A percentile compares a stretch with the other conserved stretches of the same genome.
Evolutionary conservation across 352 stramenopile genomes (phyloP).

Genomic region (Phytophthora hybrid): DNA sequence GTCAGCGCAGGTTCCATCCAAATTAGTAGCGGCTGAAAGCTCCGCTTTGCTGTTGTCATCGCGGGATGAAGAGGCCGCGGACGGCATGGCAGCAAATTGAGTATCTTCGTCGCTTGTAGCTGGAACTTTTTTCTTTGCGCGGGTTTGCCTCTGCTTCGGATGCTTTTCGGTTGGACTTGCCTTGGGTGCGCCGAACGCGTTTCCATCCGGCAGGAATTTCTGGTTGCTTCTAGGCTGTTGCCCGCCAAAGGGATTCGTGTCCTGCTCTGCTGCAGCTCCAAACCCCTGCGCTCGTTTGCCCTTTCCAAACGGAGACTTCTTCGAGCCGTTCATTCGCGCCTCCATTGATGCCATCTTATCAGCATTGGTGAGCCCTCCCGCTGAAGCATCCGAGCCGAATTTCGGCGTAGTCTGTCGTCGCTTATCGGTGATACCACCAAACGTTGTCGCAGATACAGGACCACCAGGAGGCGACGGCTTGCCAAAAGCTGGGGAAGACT

Average conservation of each 20-base stretch:
- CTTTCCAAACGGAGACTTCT: conserved; percentile 37
- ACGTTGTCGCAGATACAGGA: conserved; percentile 20
- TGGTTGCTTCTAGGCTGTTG: conserved; percentile 21
- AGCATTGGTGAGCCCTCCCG: conserved; percentile 21
- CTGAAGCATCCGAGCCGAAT: conserved; percentile 28
- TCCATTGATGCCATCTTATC: conserved; percentile 40
- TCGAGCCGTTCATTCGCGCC: conserved; percentile 38
- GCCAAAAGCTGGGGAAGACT: conserved; percentile 20
- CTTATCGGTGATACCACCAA: conserved; percentile 32
- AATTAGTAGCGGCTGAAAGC: conserved; percentile 65
- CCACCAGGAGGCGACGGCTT: conserved; percentile 22
- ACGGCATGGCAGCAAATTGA: conserved; percentile 11
- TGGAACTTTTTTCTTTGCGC: conserved; percentile 38
- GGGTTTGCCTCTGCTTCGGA: conserved; percentile 34
- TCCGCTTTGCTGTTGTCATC: conserved; percentile 60
- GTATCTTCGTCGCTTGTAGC: conserved; percentile 34
- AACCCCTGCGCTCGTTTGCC: conserved; percentile 33
- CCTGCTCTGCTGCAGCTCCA: conserved; percentile 8
- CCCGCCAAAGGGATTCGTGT: conserved; percentile 21
- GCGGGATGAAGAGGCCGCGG: not conserved
- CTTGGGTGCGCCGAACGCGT: conserved; percentile 14
- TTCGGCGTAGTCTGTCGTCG: conserved; percentile 27
- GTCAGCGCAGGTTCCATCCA: conserved; percentile 82
- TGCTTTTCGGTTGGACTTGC: conserved; percentile 25
- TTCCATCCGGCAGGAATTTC: conserved; percentile 10